Percentiles rank a stretch among this genome's conserved stretches.
Evolutionary conservation across 2,329 filamentous ascomycete genomes (phyloP).

Genomic region (Xylariaceae sp.): DNA sequence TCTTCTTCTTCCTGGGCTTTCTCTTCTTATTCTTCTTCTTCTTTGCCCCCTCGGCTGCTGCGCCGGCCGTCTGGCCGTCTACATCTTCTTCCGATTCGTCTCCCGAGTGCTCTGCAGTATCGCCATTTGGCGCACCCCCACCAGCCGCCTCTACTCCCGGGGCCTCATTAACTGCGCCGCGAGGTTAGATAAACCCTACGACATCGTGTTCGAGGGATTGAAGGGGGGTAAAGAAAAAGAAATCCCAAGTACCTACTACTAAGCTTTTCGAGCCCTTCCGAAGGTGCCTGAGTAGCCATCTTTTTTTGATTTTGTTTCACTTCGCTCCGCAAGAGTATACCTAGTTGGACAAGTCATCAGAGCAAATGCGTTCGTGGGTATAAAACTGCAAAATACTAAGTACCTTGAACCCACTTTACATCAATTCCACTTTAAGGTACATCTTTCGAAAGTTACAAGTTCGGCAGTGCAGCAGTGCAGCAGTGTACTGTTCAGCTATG

Average conservation of each 20-base stretch:
- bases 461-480: no score
- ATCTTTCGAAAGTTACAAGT: no score
- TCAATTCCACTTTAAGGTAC: no score
- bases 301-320: no score
- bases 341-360: no score
- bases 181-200: constrained; percentile 34
- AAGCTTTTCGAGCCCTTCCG: constrained; percentile 39
- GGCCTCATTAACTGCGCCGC: constrained; percentile 28
- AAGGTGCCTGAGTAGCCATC: constrained; percentile 38
- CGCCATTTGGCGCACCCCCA: constrained; percentile 32
- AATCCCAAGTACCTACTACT: constrained; percentile 34
- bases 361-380: no score
- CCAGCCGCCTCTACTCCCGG: constrained; percentile 6
- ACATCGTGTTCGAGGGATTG: constrained; percentile 1
- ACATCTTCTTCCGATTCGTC: constrained; percentile 51
- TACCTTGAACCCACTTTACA: no score
- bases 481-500: no score
- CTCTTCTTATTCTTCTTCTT: constrained; percentile 86
- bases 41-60: constrained; percentile 34
- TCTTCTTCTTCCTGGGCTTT: constrained; percentile 67
- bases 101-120: constrained; percentile 38
- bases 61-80: constrained; percentile 35
- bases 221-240: no score
- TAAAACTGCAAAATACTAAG: no score
- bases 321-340: no score